Evolutionary conservation across 2,329 filamentous ascomycete genomes (phyloP).

Genomic region (Alternaria hordeiaustralica): DNA sequence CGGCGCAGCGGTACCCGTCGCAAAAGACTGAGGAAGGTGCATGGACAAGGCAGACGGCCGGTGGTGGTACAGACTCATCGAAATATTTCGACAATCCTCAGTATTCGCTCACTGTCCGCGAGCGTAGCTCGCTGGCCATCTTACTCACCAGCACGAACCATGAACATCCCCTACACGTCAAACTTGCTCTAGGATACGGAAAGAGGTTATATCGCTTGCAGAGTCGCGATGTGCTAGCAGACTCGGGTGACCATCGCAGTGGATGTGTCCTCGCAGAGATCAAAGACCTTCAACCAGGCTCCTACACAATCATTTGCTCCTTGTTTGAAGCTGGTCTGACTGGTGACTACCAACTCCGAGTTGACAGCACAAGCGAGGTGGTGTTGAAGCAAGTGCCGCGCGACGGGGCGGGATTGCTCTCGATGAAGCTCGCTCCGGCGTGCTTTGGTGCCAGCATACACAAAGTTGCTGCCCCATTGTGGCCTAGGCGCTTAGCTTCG

Average conservation of each 20-base stretch:
- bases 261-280: conserved; percentile 76
- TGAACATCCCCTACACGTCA: conserved; percentile 81
- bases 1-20: conserved; percentile 65
- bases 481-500: conserved; percentile 63
- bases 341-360: conserved; percentile 74
- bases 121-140: conserved; percentile 69
- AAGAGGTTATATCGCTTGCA: conserved; percentile 73
- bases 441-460: conserved; percentile 59
- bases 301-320: conserved; percentile 87
- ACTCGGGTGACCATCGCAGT: conserved; percentile 87
- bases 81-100: conserved; percentile 88
- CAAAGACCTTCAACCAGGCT: conserved; percentile 67
- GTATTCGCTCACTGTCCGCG: conserved; percentile 69
- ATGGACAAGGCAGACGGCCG: conserved; percentile 82
- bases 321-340: conserved; percentile 84
- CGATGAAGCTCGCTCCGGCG: conserved; percentile 63
- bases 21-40: conserved; percentile 65
- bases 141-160: conserved; percentile 72
- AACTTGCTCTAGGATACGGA: conserved; percentile 79
- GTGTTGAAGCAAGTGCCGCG: conserved; percentile 67
- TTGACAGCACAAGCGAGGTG: conserved; percentile 69
- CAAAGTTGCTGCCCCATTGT: conserved; percentile 61
- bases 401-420: conserved; percentile 77
- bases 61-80: conserved; percentile 79
- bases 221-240: conserved; percentile 77